phyloP scores from a whole-genome alignment of 2,329 filamentous ascomycete genomes.

The Byssoonygena ceratinophila region DNA sequence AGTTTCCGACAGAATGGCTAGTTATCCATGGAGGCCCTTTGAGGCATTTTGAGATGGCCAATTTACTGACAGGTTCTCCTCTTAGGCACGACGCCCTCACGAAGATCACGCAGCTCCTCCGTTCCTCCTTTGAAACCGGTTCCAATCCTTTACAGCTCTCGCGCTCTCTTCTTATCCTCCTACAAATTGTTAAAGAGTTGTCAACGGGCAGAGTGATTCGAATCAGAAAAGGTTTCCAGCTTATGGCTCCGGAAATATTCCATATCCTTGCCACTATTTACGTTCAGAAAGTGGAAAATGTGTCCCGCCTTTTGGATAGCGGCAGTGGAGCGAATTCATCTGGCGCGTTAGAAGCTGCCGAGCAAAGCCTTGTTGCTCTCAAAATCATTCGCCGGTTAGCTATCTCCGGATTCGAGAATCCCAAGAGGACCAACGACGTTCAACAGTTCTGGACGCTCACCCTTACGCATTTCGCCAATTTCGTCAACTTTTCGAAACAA shows the following conservation, averaged over 20 bases:
- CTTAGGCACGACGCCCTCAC: constrained; percentile 41
- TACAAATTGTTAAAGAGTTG: constrained; percentile 85
- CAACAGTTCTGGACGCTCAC: constrained; percentile 71
- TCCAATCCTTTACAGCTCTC: constrained; percentile 56
- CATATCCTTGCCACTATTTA: constrained; percentile 71
- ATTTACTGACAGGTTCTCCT: constrained; percentile 7
- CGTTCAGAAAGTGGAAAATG: constrained; percentile 57
- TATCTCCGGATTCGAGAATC: constrained; percentile 71
- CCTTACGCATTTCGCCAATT: constrained; percentile 64
- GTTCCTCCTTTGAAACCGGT: constrained; percentile 42
- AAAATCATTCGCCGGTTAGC: constrained; percentile 72
- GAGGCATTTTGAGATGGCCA: neutral
- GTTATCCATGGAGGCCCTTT: constrained; percentile 2
- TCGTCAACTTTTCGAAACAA: constrained; percentile 54
- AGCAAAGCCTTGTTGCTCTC: constrained; percentile 66
- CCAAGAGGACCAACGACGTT: constrained; percentile 66
- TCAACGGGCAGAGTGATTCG: constrained; percentile 65
- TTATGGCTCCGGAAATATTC: constrained; percentile 72
- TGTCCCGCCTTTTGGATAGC: constrained; percentile 52
- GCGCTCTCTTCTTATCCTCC: constrained; percentile 62
- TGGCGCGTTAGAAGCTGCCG: constrained; percentile 53
- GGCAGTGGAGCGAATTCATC: constrained; percentile 50
- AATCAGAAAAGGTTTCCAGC: constrained; percentile 66
- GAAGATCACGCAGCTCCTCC: constrained; percentile 52
- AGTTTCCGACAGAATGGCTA: constrained; percentile 78